Evolutionary conservation across 768 basidiomycete species (phyloP), one percentile per base, ranked within the genome.

Genomic region (Boletus sp.): DNA sequence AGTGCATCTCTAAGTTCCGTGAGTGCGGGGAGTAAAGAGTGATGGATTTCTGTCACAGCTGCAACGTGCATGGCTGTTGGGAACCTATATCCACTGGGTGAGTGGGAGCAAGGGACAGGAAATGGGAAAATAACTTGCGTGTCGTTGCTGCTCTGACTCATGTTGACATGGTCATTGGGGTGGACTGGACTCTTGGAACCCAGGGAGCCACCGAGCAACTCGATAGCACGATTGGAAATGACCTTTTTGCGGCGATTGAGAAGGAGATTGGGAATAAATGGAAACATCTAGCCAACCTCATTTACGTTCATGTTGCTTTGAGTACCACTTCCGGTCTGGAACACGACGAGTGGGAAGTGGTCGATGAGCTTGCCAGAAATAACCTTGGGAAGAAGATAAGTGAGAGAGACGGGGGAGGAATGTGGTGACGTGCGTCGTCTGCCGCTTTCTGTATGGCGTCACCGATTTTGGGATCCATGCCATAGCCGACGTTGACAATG

Each of bases 281-380:
- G 25, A 27, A 37, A 48, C 7, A 11, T n/a, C 3, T 17, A 32
- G 51, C 71, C 23, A 39, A 88, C 93, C 83, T 99, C 97, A 70
- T 99, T 99, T 56, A 84, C 92, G 72, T 92, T 99, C 97, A 99
- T 99, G 78, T 99, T 99, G 68, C 90, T 95, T 73, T 99, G 97
- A 2, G 97, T 99, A 19, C 97, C 97, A 52, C 92, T 95, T 55
- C 97, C 97, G 23, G 97, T 99, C 74, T 99, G 97, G 83, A 98
- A 99, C 39, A 99, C 95, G 35, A 99, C 97, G 37, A 99, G 78
- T 25, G 97, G 97, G 77, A 99, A 99, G 74, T 99, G 90, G 61
- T 94, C 94, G 21, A 88, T 80, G 55, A 99, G 81, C 70, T 93
- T 91, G 48, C 95, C 96, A 42, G 90, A 90, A 70, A 98, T 98